phyloP scores from a whole-genome alignment of 2,329 filamentous ascomycete genomes.

The Hypoxylon sp. region DNA sequence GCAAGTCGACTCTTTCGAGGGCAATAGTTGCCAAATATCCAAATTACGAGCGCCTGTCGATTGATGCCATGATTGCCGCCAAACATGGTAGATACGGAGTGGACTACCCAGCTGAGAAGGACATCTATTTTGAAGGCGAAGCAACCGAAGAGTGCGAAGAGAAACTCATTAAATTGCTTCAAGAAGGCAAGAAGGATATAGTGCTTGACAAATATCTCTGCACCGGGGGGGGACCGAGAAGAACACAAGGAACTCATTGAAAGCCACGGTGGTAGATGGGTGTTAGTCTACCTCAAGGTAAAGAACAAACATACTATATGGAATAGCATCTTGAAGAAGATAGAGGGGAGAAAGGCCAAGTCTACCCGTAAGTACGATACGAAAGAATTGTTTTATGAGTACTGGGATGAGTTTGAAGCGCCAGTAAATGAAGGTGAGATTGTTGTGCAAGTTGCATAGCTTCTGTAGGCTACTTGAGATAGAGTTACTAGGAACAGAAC shows the following conservation, averaged over 20 bases:
- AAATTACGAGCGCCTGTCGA: slow-evolving; percentile 47
- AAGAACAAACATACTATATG: slow-evolving; percentile 50
- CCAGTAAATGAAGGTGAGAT: slow-evolving; percentile 44
- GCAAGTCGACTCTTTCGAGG: slow-evolving; percentile 27
- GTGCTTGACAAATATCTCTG: slow-evolving; percentile 53
- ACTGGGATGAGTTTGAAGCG: slow-evolving; percentile 46
- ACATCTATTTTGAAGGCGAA: slow-evolving; percentile 43
- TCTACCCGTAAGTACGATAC: slow-evolving; percentile 44
- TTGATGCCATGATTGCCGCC: slow-evolving; percentile 46
- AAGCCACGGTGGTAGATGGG: slow-evolving; percentile 48
- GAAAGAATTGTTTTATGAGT: slow-evolving; percentile 42
- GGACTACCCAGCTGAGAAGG: slow-evolving; percentile 48
- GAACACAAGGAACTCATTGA: slow-evolving; percentile 50
- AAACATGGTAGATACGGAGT: slow-evolving; percentile 48
- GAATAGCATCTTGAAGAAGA: slow-evolving; percentile 50
- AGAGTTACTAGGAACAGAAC: too few species aligned
- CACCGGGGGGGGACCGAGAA: slow-evolving; percentile 50
- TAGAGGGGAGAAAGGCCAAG: slow-evolving; percentile 50
- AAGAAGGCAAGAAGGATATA: slow-evolving; percentile 43
- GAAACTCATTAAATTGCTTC: slow-evolving; percentile 27
- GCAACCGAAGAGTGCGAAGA: slow-evolving; percentile 33
- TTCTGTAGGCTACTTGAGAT: neutral
- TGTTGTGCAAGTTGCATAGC: slow-evolving; percentile 37
- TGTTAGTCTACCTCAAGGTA: slow-evolving; percentile 50
- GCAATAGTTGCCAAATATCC: slow-evolving; percentile 44